Evolutionary conservation across 2,329 filamentous ascomycete species (phyloP), one percentile per base, ranked within the genome.

Genomic region (Diaporthe batatas): DNA sequence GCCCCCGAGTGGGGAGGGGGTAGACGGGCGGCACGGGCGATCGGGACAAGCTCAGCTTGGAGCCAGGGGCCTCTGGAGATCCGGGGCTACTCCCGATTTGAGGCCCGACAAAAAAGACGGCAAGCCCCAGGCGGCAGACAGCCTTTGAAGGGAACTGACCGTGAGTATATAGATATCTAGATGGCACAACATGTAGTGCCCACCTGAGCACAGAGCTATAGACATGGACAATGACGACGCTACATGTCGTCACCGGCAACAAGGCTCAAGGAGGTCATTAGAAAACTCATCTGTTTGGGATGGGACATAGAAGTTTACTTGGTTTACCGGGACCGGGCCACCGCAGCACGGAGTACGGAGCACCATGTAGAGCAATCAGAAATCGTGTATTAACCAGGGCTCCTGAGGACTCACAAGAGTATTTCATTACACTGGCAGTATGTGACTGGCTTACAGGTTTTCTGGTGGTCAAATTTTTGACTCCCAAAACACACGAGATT

Each of bases 311-410:
- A 65, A 65, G 25, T 49, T 65, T 51, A 29, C 62, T 12, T 36
- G 62, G 11, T 14, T 32, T n/a, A 49, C 29, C 59, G 42, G 59
- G 59, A 49, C 42, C 59, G 44, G 59, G 18, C 59, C 59, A 42
- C 59, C 42, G 18, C n/a, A n/a, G n/a, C n/a, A n/a, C n/a, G n/a
- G n/a, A n/a, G n/a, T n/a, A n/a, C n/a, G n/a, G n/a, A n/a, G n/a
- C n/a, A n/a, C n/a, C n/a, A n/a, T n/a, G n/a, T 2, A 62, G 23
- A 21, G 57, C 3, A 29, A 12, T 10, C 34, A 59, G 4, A n/a
- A 47, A n/a, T n/a, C 14, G 14, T 29, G 32, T 32, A 21, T 49
- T 18, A 34, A 21, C 55, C 42, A 25, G 44, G n/a, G 16, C 25
- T 47, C 42, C 39, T n/a, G 58, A 21, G 18, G 14, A 34, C 25